phyloP scores from a whole-genome alignment of 2,329 filamentous ascomycete genomes.

The Exophiala sp. region DNA sequence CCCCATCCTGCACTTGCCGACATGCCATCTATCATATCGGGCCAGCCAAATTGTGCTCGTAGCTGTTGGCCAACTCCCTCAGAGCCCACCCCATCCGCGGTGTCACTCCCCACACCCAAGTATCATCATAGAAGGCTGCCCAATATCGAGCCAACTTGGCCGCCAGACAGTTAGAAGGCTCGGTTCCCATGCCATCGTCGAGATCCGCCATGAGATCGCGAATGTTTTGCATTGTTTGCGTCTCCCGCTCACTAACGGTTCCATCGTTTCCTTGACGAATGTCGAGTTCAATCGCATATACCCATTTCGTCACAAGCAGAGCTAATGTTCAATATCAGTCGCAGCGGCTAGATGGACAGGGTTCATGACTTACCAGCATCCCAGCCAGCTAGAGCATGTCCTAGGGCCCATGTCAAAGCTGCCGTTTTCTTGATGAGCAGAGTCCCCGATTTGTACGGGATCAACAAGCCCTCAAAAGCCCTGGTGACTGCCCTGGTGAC shows the following conservation, averaged over 20 bases:
- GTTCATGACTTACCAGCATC: conserved; percentile 28
- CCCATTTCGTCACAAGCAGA: conserved; percentile 34
- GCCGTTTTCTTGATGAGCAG: conserved; percentile 33
- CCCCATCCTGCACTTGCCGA: too few relatives aligned
- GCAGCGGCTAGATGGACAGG: background rate
- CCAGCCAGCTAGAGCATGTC: conserved; percentile 35
- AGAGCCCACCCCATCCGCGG: conserved; percentile 27
- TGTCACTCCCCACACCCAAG: conserved; percentile 31
- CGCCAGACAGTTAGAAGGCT: conserved; percentile 23
- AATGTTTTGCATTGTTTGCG: conserved; percentile 29
- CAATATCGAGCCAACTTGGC: conserved; percentile 31
- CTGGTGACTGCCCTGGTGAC: conserved; percentile 31
- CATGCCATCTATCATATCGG: too few relatives aligned
- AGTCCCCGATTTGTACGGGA: conserved; percentile 30
- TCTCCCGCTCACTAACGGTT: conserved; percentile 27
- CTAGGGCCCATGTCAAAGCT: conserved; percentile 33
- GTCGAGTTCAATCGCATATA: conserved; percentile 31
- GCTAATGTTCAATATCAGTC: conserved; percentile 19
- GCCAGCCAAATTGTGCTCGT: conserved; percentile 16
- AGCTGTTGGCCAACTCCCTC: conserved; percentile 24
- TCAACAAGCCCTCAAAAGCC: conserved; percentile 31
- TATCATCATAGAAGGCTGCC: conserved; percentile 32
- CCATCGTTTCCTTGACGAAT: conserved; percentile 4
- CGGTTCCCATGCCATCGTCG: conserved; percentile 25
- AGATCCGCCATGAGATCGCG: conserved; percentile 28